phyloP scores from a whole-genome alignment of 768 basidiomycete genomes.

The Lactifluus volemus region DNA sequence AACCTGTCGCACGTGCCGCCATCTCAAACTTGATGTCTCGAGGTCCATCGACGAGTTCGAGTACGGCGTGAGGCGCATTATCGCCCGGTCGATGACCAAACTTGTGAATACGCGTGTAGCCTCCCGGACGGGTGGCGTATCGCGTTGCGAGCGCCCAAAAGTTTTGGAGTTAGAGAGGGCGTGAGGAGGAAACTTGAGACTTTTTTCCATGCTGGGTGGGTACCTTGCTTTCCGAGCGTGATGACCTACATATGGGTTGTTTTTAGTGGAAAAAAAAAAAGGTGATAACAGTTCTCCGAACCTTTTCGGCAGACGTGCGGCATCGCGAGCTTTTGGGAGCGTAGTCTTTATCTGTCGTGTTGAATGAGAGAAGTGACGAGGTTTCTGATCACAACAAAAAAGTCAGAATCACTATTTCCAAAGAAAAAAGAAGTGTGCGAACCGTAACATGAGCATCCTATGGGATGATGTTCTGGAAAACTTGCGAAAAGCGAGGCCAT shows the following conservation, averaged over 20 bases:
- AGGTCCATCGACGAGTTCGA: constrained; percentile 94
- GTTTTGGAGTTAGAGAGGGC: constrained; percentile 61
- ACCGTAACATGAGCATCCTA: constrained; percentile 90
- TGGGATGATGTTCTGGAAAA: constrained; percentile 89
- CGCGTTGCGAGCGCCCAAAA: constrained; percentile 73
- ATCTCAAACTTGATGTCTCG: constrained; percentile 83
- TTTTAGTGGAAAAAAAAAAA: not conserved
- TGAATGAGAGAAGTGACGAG: constrained; percentile 90
- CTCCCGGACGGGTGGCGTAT: constrained; percentile 76
- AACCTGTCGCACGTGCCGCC: constrained; percentile 79
- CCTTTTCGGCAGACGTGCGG: constrained; percentile 94
- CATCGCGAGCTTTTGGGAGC: constrained; percentile 86
- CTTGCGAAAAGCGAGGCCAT: constrained; percentile 88
- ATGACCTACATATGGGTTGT: constrained; percentile 52
- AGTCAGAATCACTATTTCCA: not conserved
- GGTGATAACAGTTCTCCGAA: constrained; percentile 24
- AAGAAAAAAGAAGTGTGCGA: too few species aligned
- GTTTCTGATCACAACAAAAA: constrained; percentile 45
- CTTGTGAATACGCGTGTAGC: constrained; percentile 91
- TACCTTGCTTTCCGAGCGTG: constrained; percentile 83
- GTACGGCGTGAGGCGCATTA: constrained; percentile 84
- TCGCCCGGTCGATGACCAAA: constrained; percentile 87
- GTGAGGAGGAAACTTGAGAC: constrained; percentile 78
- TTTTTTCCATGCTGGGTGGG: constrained; percentile 53
- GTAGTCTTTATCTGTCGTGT: constrained; percentile 94